A percentile compares a stretch with the other conserved stretches of the same genome.
Conservation (phyloP, 2,329 filamentous ascomycete species). For the Apiospora phragmitis region DNA sequence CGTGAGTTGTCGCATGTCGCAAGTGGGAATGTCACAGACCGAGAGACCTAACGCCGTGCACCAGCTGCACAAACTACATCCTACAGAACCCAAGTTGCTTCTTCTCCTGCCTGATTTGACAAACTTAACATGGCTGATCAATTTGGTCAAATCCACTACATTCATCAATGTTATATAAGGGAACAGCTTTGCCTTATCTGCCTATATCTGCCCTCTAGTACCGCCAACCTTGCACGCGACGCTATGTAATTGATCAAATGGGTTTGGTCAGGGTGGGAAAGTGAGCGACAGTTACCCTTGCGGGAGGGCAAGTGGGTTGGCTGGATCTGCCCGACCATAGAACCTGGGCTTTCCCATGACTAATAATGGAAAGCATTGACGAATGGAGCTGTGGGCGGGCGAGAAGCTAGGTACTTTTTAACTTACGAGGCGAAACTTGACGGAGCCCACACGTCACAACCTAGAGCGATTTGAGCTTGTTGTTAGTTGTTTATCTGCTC, state of each 20-base stretch:
- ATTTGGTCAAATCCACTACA: not conserved
- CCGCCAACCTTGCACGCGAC: not conserved
- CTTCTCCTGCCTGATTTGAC: not conserved
- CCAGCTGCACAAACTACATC: not conserved
- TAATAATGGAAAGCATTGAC: slow-evolving; percentile 9
- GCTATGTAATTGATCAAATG: not conserved
- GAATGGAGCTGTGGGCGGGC: slow-evolving; percentile 1
- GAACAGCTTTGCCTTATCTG: not conserved
- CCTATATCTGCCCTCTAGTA: not conserved
- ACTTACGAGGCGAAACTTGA: slow-evolving; percentile 5
- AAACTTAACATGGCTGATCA: not conserved
- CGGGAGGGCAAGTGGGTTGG: slow-evolving; percentile 8
- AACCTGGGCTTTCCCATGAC: not conserved
- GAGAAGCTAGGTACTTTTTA: not conserved
- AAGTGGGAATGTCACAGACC: not conserved
- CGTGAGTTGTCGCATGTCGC: not conserved
- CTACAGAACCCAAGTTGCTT: not conserved
- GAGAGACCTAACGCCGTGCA: not conserved
- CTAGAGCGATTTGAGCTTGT: not conserved
- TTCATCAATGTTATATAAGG: not conserved
- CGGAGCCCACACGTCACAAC: slow-evolving; percentile 1
- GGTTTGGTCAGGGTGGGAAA: not conserved
- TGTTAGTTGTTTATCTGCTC: slow-evolving; percentile 4
- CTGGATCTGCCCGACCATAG: not conserved
- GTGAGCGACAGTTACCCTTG: not conserved